Base-by-base conservation (phyloP, 148 eudicot species). In the Amaranthus hypochondriacus region DNA sequence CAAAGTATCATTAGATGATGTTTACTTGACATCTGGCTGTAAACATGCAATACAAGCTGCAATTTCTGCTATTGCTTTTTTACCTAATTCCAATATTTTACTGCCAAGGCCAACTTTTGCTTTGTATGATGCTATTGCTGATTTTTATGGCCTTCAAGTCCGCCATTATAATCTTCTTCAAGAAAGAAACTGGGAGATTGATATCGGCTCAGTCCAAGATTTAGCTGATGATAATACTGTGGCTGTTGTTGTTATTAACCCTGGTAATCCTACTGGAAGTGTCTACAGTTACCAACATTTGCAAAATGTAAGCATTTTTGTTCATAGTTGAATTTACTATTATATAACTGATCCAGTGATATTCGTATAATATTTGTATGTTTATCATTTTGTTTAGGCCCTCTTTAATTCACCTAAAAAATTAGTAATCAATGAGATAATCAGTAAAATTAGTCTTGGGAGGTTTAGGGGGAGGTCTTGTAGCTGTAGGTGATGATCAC, bases 231-330 rank as follows among this genome's bases (percentile, higher is more conserved):
- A 66, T 2, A 81, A 76, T 18, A 84, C 84, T 43, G 81, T 73
- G 52, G 87, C 87, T 28, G 71, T 84, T 14, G 87, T 81, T 18
- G 57, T 84, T 2, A 79, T 81, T 7, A 84, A 84, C 74, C 87
- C 87, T 13, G 82, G 87, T 1, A 84, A 84, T 71, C 87, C 84
- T 42, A 79, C 79, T 48, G 84, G 87, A 46, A 78, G 59, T 81
- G 87, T 84, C 43, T 81, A 65, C 59, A 70, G 65, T 50, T 14
- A 13, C 46, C 57, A 84, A 54, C 85, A 84, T 68, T 72, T 84
- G 4, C 14, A 81, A 28, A 75, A 76, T 73, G 87, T 84, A 6
- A 66, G 56, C 48, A 39, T 39, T 66, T 9, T 46, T 48, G 28
- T 4, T n/a, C 11, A 18, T 6, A 48, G 8, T 44, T 44, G 39